Percentiles rank a stretch among this genome's conserved stretches.
These are phyloP conservation scores for Aspergillus nidulans DNA, from an alignment of 495 filamentous ascomycete genomes.

Conservation along the genomic window DNA sequence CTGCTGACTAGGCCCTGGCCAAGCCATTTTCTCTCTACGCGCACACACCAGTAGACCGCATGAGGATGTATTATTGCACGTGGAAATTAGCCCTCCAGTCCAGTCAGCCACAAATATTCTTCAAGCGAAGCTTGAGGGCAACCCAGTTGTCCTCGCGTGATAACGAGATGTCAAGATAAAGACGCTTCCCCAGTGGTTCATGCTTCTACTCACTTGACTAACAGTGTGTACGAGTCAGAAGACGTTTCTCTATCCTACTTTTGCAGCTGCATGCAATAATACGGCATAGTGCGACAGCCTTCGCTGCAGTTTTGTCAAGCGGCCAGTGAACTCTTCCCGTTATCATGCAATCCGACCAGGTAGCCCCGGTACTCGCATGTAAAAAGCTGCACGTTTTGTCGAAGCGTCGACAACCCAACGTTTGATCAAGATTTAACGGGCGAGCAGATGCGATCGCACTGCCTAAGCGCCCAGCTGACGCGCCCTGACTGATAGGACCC, in stretches of 20 bases:
- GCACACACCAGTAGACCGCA: neutral
- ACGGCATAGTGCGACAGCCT: neutral
- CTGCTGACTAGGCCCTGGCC: neutral
- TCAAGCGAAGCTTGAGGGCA: neutral
- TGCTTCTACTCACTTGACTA: conserved; percentile 19
- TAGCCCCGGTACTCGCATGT: neutral
- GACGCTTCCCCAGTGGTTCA: neutral
- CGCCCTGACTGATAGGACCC: neutral
- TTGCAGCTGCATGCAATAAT: conserved; percentile 20
- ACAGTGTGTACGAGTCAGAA: conserved; percentile 10
- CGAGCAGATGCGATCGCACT: neutral
- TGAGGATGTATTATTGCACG: neutral
- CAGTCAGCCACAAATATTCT: neutral
- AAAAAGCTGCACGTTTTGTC: neutral
- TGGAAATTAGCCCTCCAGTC: neutral
- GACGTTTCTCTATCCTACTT: conserved; percentile 1
- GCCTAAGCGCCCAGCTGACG: conserved; percentile 1
- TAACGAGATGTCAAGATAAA: neutral
- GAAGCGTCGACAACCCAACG: neutral
- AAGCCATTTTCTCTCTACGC: neutral
- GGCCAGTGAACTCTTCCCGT: neutral
- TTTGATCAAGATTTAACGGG: neutral
- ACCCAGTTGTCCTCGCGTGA: neutral
- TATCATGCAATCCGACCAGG: neutral
- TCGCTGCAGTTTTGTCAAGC: neutral